Percentiles rank a stretch among this genome's conserved stretches.
These are phyloP conservation scores for Cordyceps pruinosa DNA, from an alignment of 2,329 filamentous ascomycete species.

Conservation along the genomic window DNA sequence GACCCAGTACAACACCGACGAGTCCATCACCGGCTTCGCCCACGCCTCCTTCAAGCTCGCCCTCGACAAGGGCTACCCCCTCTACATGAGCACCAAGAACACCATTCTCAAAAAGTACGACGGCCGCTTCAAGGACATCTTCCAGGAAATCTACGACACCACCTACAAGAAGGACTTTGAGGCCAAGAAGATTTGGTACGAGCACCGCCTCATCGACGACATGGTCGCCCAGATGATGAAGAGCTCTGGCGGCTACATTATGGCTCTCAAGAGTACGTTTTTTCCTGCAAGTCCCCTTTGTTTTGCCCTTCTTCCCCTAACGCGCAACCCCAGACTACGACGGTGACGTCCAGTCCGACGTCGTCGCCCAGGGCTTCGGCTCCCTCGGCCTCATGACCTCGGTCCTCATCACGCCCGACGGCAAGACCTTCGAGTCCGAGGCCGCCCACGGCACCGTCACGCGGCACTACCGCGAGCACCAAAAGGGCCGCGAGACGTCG, in stretches of 20 bases:
- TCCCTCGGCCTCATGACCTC: conserved; percentile 98
- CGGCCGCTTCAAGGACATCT: conserved; percentile 98
- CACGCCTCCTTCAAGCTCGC: conserved; percentile 97
- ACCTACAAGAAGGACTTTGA: conserved; percentile 86
- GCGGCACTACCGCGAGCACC: conserved; percentile 96
- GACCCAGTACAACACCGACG: conserved; percentile 97
- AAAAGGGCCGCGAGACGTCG: conserved; percentile 93
- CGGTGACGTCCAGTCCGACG: conserved; percentile 96
- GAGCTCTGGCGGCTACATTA: conserved; percentile 91
- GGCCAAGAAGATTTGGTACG: conserved; percentile 93
- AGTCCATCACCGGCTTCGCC: conserved; percentile 90
- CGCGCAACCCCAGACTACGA: conserved; percentile 78
- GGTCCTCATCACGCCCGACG: conserved; percentile 91
- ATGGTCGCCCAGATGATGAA: conserved; percentile 99
- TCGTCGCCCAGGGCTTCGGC: conserved; percentile 96
- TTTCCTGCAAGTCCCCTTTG: background rate
- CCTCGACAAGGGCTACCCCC: conserved; percentile 75
- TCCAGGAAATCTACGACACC: conserved; percentile 90
- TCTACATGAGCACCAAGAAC: conserved; percentile 99
- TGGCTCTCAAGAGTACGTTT: conserved; percentile 89
- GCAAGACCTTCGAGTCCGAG: conserved; percentile 95
- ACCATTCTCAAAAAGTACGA: conserved; percentile 99
- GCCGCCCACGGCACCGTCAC: conserved; percentile 98
- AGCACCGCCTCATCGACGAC: conserved; percentile 98
- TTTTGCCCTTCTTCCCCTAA: conserved; percentile 2